These are phyloP conservation scores for Saccharomycopsis hybrid DNA, from an alignment of 1,139 yeast genomes.

Conservation along the genomic window DNA sequence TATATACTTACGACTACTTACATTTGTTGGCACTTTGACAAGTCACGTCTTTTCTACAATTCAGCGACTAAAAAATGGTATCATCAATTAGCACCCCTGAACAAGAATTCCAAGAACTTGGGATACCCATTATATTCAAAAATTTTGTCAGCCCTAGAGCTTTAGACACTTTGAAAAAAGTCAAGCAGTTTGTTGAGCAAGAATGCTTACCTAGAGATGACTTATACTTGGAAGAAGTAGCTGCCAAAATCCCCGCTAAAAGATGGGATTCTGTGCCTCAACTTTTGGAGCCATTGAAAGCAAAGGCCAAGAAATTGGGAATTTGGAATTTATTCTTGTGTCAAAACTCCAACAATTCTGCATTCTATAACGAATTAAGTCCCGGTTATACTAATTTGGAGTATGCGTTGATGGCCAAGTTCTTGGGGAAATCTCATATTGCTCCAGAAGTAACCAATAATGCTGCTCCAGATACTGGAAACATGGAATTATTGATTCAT, in stretches of 20 bases:
- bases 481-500: constrained; percentile 62
- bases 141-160: constrained; percentile 43
- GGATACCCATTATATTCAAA: constrained; percentile 33
- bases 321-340: constrained; percentile 64
- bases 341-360: constrained; percentile 28
- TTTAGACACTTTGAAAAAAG: constrained; percentile 42
- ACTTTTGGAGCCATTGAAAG: constrained; percentile 47
- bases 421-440: constrained; percentile 49
- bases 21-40: too few relatives aligned
- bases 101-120: constrained; percentile 4
- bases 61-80: too few relatives aligned
- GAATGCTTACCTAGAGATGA: constrained; percentile 57
- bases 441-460: constrained; percentile 65
- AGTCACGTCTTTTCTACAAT: too few relatives aligned
- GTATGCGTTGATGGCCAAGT: constrained; percentile 66
- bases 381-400: constrained; percentile 63
- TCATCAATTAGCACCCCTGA: too few relatives aligned
- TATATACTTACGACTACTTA: too few relatives aligned
- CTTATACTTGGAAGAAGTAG: constrained; percentile 37
- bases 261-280: constrained; percentile 50
- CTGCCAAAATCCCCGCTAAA: constrained; percentile 31
- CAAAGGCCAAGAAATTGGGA: constrained; percentile 49
- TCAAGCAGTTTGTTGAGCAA: constrained; percentile 49
- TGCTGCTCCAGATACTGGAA: constrained; percentile 70
- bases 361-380: constrained; percentile 42